Evolutionary conservation across 2,329 filamentous ascomycete genomes (phyloP), one percentile per base, ranked within the genome.

Genomic region (Xylariaceae sp.): DNA sequence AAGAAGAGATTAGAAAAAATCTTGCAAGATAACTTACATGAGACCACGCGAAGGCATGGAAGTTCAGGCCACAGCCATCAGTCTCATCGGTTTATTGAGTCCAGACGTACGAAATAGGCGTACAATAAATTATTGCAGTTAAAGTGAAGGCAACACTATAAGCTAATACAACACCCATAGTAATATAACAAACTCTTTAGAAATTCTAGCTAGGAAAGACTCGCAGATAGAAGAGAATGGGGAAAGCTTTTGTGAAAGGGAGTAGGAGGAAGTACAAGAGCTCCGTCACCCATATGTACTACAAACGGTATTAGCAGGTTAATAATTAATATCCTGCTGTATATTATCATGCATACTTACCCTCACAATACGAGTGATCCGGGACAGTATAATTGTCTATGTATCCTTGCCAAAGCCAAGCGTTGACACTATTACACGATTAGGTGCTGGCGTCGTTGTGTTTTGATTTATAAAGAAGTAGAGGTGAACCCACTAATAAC

Each of bases 141-240:
- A 51, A 20, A 20, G 37, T 46, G 42, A 55, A 49, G 44, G 53
- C 53, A 45, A 48, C 32, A 18, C 40, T 44, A n/a, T 35, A 27
- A 20, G 53, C 53, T 16, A 46, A n/a, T 9, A 51, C 47, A 30
- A 51, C 40, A 39, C 47, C 53, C 42, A 52, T 51, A 15, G 53
- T 55, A 18, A 55, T 40, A 18, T 51, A 47, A 24, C 41, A 46
- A 30, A 43, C n/a, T 35, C 32, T 29, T 27, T 50, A 35, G 39
- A 55, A 55, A 9, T 13, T 18, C 21, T 23, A 16, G 18, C 24
- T 44, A n/a, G 53, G 53, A 26, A 55, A 55, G 53, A 55, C 43
- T 40, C 53, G 53, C n/a, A 55, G 53, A 41, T 51, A 55, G 42
- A 55, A 55, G 2, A 55, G 30, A 24, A 55, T 42, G 23, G 52